Evolutionary conservation across 805 yeast species (phyloP).

Genomic region (Phaffomyces thermotolerans): DNA sequence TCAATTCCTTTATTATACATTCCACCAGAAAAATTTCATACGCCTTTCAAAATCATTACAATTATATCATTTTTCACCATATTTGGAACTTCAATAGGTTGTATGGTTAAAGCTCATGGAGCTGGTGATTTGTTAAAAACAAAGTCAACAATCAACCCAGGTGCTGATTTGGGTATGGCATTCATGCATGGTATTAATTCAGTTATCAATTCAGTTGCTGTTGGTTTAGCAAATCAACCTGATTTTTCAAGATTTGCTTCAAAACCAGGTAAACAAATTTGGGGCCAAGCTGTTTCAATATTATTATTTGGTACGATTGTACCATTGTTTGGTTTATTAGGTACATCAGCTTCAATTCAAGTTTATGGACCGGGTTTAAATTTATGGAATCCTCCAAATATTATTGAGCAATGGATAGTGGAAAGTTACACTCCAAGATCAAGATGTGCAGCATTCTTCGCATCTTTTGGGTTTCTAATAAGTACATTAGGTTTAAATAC

Average conservation of each 20-base stretch:
- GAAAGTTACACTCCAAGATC: slow-evolving; percentile 30
- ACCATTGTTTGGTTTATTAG: slow-evolving; percentile 39
- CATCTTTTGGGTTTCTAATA: slow-evolving; percentile 26
- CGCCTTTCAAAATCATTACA: slow-evolving; percentile 24
- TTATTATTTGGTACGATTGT: slow-evolving; percentile 34
- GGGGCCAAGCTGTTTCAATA: slow-evolving; percentile 32
- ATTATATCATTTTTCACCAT: slow-evolving; percentile 26
- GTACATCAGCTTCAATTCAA: slow-evolving; percentile 37
- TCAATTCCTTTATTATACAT: slow-evolving; percentile 24
- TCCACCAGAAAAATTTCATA: slow-evolving; percentile 27
- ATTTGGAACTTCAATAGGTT: slow-evolving; percentile 30
- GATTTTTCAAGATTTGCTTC: slow-evolving; percentile 32
- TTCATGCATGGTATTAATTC: slow-evolving; percentile 26
- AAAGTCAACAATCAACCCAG: slow-evolving; percentile 19
- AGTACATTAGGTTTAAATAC: slow-evolving; percentile 31
- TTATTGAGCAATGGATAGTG: slow-evolving; percentile 33
- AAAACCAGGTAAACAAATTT: slow-evolving; percentile 30
- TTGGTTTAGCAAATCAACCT: slow-evolving; percentile 27
- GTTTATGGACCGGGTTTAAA: slow-evolving; percentile 28
- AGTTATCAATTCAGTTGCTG: slow-evolving; percentile 24
- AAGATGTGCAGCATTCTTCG: slow-evolving; percentile 44
- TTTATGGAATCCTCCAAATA: slow-evolving; percentile 42
- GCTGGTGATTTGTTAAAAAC: slow-evolving; percentile 27
- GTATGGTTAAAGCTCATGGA: slow-evolving; percentile 26
- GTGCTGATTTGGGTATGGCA: slow-evolving; percentile 26